phyloP scores from a whole-genome alignment of 768 basidiomycete species.

The Calocera cornea region DNA sequence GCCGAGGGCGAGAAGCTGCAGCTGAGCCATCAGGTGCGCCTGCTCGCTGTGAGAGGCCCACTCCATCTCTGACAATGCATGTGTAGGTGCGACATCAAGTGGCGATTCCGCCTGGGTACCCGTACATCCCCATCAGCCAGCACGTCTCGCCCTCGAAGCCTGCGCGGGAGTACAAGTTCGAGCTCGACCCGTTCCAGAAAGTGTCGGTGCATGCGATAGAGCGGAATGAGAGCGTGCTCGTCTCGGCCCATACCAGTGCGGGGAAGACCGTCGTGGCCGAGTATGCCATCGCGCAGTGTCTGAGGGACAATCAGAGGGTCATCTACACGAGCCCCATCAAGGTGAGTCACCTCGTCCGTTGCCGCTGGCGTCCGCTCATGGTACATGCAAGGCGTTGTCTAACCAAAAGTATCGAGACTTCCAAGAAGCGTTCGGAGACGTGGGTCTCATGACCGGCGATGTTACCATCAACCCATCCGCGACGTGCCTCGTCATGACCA shows the following conservation, averaged over 20 bases:
- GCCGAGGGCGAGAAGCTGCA: slow-evolving; percentile 59
- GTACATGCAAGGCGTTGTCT: slow-evolving; percentile 65
- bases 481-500: slow-evolving; percentile 97
- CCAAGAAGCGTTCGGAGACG: slow-evolving; percentile 92
- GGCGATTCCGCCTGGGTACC: slow-evolving; percentile 82
- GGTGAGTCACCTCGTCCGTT: slow-evolving; percentile 38
- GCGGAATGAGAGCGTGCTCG: slow-evolving; percentile 91
- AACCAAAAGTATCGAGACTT: slow-evolving; percentile 99
- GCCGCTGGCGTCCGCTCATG: neutral
- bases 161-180: slow-evolving; percentile 87
- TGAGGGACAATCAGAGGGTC: slow-evolving; percentile 86
- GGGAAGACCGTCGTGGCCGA: slow-evolving; percentile 99
- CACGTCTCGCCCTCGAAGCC: slow-evolving; percentile 87
- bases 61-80: neutral
- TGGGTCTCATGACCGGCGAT: slow-evolving; percentile 98
- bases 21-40: slow-evolving; percentile 61
- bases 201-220: slow-evolving; percentile 93
- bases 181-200: slow-evolving; percentile 90
- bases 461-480: slow-evolving; percentile 97
- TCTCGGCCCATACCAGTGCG: slow-evolving; percentile 96
- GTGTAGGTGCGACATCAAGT: slow-evolving; percentile 86
- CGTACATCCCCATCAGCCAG: slow-evolving; percentile 77
- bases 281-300: slow-evolving; percentile 95
- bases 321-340: slow-evolving; percentile 99
- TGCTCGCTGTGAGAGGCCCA: slow-evolving; percentile 1